These are phyloP conservation scores for Ceratorhiza oryzae-sativae DNA, from an alignment of 1,284 basidiomycete species.

Conservation along the genomic window DNA sequence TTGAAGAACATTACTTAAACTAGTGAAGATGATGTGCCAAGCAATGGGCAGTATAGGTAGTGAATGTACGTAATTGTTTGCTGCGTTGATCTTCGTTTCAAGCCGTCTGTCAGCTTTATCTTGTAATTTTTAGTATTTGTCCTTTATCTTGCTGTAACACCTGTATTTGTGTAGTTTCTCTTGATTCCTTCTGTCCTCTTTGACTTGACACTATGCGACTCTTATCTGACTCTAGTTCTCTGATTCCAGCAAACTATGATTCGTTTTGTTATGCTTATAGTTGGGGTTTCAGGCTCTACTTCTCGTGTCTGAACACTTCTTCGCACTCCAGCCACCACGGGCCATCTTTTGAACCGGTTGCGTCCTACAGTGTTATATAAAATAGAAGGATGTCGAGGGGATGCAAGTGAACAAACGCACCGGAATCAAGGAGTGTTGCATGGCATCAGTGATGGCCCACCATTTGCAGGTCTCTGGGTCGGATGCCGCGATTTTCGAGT, in stretches of 20 bases:
- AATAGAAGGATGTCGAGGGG: not conserved
- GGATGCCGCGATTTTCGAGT: conserved; percentile 66
- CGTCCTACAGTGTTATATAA: conserved; percentile 52
- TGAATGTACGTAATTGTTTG: not conserved
- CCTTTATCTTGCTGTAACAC: not conserved
- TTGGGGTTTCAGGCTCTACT: not conserved
- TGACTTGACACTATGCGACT: not conserved
- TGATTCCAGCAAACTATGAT: not conserved
- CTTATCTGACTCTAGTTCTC: not conserved
- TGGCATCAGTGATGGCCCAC: conserved; percentile 78
- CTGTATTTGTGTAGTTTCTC: not conserved
- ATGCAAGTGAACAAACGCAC: not conserved
- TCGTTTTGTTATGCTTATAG: conserved; percentile 4
- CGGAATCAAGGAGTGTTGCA: conserved; percentile 77
- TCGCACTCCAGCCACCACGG: conserved; percentile 78
- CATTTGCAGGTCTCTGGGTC: conserved; percentile 74
- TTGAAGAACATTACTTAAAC: conserved; percentile 10
- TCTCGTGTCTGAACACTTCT: conserved; percentile 66
- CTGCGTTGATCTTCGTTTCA: not conserved
- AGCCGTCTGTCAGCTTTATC: not conserved
- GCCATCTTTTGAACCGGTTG: conserved; percentile 69
- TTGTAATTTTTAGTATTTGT: not conserved
- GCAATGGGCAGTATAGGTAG: not conserved
- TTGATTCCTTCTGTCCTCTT: not conserved
- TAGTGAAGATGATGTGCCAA: conserved; percentile 11